These are phyloP conservation scores for Abelmoschus esculentus DNA, from an alignment of 345 rosid species.

Conservation along the genomic window DNA sequence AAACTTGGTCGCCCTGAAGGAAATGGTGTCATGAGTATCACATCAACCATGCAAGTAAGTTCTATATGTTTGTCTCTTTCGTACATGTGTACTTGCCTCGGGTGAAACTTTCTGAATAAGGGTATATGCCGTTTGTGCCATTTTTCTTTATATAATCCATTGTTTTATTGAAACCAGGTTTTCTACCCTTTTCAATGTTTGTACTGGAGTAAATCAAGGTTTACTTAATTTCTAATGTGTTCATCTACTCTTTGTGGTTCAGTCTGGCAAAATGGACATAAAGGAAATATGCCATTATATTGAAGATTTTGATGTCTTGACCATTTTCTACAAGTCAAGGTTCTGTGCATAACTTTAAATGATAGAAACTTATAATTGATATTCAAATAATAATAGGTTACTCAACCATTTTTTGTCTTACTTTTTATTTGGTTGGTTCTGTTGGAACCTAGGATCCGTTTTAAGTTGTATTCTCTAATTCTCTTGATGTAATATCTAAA, in stretches of 20 bases:
- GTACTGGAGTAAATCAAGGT: background rate
- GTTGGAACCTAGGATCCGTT: background rate
- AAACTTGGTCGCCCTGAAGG: conserved; percentile 86
- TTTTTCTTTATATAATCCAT: background rate
- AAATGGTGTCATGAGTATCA: conserved; percentile 57
- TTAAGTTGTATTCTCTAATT: background rate
- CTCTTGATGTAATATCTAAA: background rate
- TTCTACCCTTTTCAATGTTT: background rate
- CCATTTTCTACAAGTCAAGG: no score
- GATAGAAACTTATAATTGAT: background rate
- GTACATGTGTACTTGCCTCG: background rate
- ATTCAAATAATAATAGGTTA: background rate
- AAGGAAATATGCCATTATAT: background rate
- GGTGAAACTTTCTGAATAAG: background rate
- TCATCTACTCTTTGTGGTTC: background rate
- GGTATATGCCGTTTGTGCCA: background rate
- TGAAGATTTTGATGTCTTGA: no score
- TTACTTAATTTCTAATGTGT: background rate
- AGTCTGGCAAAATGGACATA: background rate
- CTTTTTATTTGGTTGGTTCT: background rate
- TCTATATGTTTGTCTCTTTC: background rate
- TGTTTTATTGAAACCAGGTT: background rate
- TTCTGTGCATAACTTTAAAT: no score
- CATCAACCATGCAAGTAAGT: conserved; percentile 82
- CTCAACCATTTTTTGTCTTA: background rate